Base-by-base conservation (phyloP, 257 asterid genomes). In the Parsonsia alboflavescens region DNA sequence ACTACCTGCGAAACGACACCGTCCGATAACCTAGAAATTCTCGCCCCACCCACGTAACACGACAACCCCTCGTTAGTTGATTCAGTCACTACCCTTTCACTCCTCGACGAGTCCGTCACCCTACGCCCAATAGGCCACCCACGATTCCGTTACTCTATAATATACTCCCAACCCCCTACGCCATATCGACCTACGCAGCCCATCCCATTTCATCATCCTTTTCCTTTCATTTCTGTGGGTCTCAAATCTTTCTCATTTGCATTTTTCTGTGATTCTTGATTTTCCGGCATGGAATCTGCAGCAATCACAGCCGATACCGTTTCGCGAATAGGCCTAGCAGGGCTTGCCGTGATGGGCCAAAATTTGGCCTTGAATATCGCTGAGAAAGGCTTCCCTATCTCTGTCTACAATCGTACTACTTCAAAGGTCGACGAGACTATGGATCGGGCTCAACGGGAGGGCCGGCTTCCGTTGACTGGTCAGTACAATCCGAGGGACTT, bases 291-390 rank as follows among this genome's bases (percentile, higher is more conserved):
- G 77, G 81, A 89, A 82, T 86, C 87, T 68, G 81, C 79, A 16
- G 79, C 79, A 1, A 58, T 52, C 24, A 77, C 86, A 6, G 80
- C 88, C 0, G 81, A 77, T 70, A 73, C 91, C 48, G 77, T 88
- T 19, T 92, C 97, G 16, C 85, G 89, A 46, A 88, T 91, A 65
- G 97, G 97, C 24, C 80, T 91, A 0, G 96, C 96, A 0, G 97
- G 96, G 0, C 80, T 91, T 1, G 97, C 97, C 7, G 98, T 93
- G 0, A 91, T 93, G 97, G 97, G 98, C 30, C 98, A 93, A 58
- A 93, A 93, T 80, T 72, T 93, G 2, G 98, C 98, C 42, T 82
- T 93, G 11, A 93, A 93, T 90, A 87, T 93, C 63, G 98, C 97
- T 53, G 97, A 93, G 70, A 91, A 93, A 73, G 97, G 97, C 3